Conservation (phyloP, 768 basidiomycete genomes). For the Epithele typhae region DNA sequence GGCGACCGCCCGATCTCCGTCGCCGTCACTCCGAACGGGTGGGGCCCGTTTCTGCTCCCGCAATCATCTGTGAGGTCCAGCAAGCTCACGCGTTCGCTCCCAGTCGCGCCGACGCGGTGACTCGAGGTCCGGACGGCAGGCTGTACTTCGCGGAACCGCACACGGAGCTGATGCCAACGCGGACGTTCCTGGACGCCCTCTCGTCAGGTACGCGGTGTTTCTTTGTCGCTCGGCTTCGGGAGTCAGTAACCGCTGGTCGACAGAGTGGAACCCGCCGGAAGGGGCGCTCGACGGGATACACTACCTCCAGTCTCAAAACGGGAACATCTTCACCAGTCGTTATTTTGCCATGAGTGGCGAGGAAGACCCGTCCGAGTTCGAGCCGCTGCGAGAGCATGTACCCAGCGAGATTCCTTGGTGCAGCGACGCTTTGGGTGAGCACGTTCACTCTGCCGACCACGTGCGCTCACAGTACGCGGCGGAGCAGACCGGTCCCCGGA, state of each 20-base stretch:
- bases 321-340: conserved; percentile 64
- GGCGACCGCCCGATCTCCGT: conserved; percentile 56
- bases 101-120: conserved; percentile 77
- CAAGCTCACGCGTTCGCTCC: too few species aligned
- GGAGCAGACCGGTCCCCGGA: conserved; percentile 67
- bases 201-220: conserved; percentile 31
- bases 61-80: background rate
- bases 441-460: too few species aligned
- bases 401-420: conserved; percentile 70
- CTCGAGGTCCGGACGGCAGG: conserved; percentile 43
- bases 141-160: conserved; percentile 76
- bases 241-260: too few species aligned
- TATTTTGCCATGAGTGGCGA: conserved; percentile 32
- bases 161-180: conserved; percentile 64
- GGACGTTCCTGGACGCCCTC: conserved; percentile 42
- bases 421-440: conserved; percentile 70
- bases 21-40: conserved; percentile 86
- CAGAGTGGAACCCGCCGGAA: too few species aligned
- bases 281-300: conserved; percentile 32
- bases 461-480: too few species aligned
- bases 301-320: conserved; percentile 91
- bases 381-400: conserved; percentile 58
- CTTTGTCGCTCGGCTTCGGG: too few species aligned
- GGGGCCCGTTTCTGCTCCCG: conserved; percentile 15
- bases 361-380: conserved; percentile 53